Conservation (phyloP, 2,329 filamentous ascomycete species). For the Aspergillus clavatus region DNA sequence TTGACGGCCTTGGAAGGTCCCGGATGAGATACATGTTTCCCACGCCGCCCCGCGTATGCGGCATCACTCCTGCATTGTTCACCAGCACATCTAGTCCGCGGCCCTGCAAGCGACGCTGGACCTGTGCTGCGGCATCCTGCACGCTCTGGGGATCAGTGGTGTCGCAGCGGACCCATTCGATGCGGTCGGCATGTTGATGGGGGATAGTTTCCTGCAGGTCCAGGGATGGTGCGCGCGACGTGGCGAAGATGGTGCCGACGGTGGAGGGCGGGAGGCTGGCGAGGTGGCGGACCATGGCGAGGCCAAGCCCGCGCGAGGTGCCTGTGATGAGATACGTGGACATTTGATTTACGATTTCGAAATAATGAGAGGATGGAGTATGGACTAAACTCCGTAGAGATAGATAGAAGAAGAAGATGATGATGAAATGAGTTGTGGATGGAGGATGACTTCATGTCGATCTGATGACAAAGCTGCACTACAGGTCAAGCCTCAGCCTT, state of each 20-base stretch:
- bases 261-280: conserved; percentile 27
- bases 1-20: neutral
- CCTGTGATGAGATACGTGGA: conserved; percentile 37
- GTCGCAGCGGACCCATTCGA: conserved; percentile 37
- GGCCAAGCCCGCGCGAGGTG: conserved; percentile 34
- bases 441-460: too few relatives aligned
- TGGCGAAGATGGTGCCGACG: conserved; percentile 41
- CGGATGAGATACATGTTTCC: conserved; percentile 21
- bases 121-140: conserved; percentile 28
- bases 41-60: conserved; percentile 12
- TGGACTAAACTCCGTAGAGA: neutral
- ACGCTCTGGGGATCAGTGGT: conserved; percentile 34
- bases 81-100: conserved; percentile 45
- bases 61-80: conserved; percentile 42
- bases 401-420: neutral
- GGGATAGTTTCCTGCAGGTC: conserved; percentile 37
- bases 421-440: too few relatives aligned
- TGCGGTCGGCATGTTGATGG: conserved; percentile 29
- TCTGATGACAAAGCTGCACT: too few relatives aligned
- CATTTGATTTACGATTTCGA: conserved; percentile 19
- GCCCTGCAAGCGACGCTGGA: conserved; percentile 32
- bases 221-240: conserved; percentile 31
- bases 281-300: conserved; percentile 30
- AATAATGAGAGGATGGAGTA: neutral
- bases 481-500: too few relatives aligned